These are phyloP conservation scores for Adansonia grandidieri DNA, from an alignment of 441 rosid species.

Conservation along the genomic window DNA sequence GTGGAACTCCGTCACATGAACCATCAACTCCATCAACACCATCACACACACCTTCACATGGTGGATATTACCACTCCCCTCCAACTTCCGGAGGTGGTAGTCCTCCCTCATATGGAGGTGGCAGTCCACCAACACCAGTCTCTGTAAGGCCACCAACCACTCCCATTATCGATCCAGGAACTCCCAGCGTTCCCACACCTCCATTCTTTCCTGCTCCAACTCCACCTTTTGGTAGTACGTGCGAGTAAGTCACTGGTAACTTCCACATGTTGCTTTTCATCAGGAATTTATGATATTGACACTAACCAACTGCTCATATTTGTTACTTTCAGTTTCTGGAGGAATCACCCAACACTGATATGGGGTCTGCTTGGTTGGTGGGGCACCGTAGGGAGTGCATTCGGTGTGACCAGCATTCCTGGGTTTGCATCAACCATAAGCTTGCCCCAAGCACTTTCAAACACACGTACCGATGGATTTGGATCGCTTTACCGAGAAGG, in stretches of 20 bases:
- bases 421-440: slow-evolving; percentile 54
- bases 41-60: slow-evolving; percentile 35
- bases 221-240: slow-evolving; percentile 56
- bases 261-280: not conserved
- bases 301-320: not conserved
- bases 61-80: slow-evolving; percentile 35
- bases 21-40: slow-evolving; percentile 42
- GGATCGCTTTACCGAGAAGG: slow-evolving; percentile 74
- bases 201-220: slow-evolving; percentile 55
- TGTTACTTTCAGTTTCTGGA: slow-evolving; percentile 61
- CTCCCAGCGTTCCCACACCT: slow-evolving; percentile 51
- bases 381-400: slow-evolving; percentile 56
- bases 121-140: slow-evolving; percentile 28
- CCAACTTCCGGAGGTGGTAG: slow-evolving; percentile 38
- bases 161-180: slow-evolving; percentile 49
- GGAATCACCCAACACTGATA: slow-evolving; percentile 61
- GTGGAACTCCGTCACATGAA: slow-evolving; percentile 36
- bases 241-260: slow-evolving; percentile 52
- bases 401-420: slow-evolving; percentile 46
- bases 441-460: slow-evolving; percentile 64
- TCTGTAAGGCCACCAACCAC: slow-evolving; percentile 34
- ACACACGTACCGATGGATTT: slow-evolving; percentile 49
- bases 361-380: slow-evolving; percentile 80
- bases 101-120: slow-evolving; percentile 28
- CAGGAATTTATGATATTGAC: too few species aligned